Percentiles rank a stretch among this genome's conserved stretches.
Evolutionary conservation across 352 stramenopile species (phyloP).

Genomic region (Globisporangium paddicum): DNA sequence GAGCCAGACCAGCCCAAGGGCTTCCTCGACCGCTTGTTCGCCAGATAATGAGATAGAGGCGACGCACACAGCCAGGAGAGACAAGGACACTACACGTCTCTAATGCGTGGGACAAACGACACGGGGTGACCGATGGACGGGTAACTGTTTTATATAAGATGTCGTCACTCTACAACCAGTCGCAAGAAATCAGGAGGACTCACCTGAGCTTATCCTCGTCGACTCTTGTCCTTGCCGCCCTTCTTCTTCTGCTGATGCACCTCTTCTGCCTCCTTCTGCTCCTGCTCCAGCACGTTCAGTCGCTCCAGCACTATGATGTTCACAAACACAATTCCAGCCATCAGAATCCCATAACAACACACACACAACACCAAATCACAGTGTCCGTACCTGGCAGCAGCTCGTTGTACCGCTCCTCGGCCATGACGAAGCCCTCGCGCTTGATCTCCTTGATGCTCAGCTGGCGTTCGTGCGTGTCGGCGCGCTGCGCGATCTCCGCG

Average conservation of each 20-base stretch:
- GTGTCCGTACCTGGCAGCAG: conserved; percentile 52
- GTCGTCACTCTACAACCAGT: neutral
- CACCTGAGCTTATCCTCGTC: conserved; percentile 37
- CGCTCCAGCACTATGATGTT: conserved; percentile 58
- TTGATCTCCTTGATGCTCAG: conserved; percentile 87
- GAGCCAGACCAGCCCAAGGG: conserved; percentile 78
- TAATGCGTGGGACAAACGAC: neutral
- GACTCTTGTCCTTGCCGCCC: conserved; percentile 63
- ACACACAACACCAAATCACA: neutral
- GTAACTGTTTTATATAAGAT: conserved; percentile 7
- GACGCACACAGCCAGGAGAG: neutral
- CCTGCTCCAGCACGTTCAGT: conserved; percentile 71
- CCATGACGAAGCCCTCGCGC: conserved; percentile 70
- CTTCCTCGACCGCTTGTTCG: conserved; percentile 74
- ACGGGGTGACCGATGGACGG: neutral
- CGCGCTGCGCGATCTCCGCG: conserved; percentile 42
- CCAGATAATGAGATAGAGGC: conserved; percentile 26
- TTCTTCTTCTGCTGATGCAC: conserved; percentile 76
- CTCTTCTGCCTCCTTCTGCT: conserved; percentile 78
- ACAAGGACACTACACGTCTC: neutral
- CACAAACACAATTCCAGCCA: neutral
- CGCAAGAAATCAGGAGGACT: neutral
- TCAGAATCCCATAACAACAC: conserved; percentile 9
- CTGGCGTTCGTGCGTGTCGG: conserved; percentile 63
- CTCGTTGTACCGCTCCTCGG: conserved; percentile 76